Base-by-base conservation (phyloP, 2,329 filamentous ascomycete species). In the Domatiomyces catenatus region DNA sequence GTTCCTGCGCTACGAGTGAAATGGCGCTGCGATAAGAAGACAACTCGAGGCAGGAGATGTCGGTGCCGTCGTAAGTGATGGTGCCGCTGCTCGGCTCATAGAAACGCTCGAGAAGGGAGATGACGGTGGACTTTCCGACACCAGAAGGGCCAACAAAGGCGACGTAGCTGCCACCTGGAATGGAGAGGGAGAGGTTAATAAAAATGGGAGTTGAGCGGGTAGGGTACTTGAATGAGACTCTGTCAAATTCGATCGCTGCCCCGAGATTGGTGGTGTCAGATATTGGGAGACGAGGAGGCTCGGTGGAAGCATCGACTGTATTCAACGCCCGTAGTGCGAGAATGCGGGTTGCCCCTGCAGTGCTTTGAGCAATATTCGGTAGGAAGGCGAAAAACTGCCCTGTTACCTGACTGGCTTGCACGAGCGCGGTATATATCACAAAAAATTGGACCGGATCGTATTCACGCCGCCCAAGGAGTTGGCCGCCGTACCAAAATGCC, bases 381-480 rank as follows among this genome's bases (percentile, higher is more conserved):
- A 78, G 77, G 56, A 84, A 83, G 43, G 76, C 77, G 54, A 87
- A 77, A 50, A 80, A 78, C 54, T 82, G 75, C 0, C 81, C 83
- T 0, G 81, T 80, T 0, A 73, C 71, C 63, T 87, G 80, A 5
- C 79, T 79, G 1, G 81, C 81, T 55, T 84, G 76, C 24, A 84
- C 75, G 7, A 83, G 72, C 0, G 80, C 77, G 63, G 83, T 79
- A 62, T 82, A 84, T 26, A 76, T 69, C 1, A 76, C 69, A 59
- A 77, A 79, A 59, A 79, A 80, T 18, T 72, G 63, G 2, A 65
- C 53, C 1, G 65, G 60, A 19, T 62, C 58, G 45, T 71, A 72
- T 59, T 83, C 75, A 2, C 68, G 66, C 2, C 64, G 66, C 0
- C 69, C 69, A 8, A 84, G 62, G 17, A 84, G 73, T 20, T 69